These are phyloP conservation scores for Lasiosphaeria hispida DNA, from an alignment of 495 filamentous ascomycete species.

Conservation along the genomic window DNA sequence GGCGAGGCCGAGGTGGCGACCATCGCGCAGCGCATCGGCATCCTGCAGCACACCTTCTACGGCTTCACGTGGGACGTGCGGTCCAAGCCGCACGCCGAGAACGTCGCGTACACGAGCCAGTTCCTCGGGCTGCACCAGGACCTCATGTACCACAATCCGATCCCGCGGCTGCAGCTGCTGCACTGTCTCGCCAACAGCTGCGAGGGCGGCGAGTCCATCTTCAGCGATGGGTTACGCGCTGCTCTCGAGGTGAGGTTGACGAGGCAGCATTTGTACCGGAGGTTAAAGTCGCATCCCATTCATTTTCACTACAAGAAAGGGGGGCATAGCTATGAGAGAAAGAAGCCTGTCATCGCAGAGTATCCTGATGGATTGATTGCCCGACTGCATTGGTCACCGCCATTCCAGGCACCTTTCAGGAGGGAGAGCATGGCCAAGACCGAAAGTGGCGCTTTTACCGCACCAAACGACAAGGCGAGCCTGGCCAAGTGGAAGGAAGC, in stretches of 20 bases:
- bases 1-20: conserved; percentile 60
- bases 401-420: conserved; percentile 32
- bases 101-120: conserved; percentile 83
- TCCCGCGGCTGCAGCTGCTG: conserved; percentile 78
- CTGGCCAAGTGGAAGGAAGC: conserved; percentile 37
- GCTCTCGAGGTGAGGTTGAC: conserved; percentile 43
- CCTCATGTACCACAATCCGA: conserved; percentile 77
- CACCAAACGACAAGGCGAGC: not conserved
- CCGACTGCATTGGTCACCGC: conserved; percentile 71
- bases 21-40: conserved; percentile 70
- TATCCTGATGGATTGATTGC: too few relatives aligned
- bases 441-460: not conserved
- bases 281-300: too few relatives aligned
- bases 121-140: conserved; percentile 89
- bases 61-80: conserved; percentile 86
- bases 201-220: conserved; percentile 77
- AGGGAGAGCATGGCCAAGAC: not conserved
- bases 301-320: conserved; percentile 69
- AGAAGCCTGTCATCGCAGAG: too few relatives aligned
- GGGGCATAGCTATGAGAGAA: conserved; percentile 53
- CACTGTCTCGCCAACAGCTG: conserved; percentile 78
- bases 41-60: conserved; percentile 80
- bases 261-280: conserved; percentile 24
- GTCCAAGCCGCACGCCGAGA: conserved; percentile 72
- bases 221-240: conserved; percentile 67